These are phyloP conservation scores for Alternaria arbusti DNA, from an alignment of 2,329 filamentous ascomycete genomes.

Conservation along the genomic window DNA sequence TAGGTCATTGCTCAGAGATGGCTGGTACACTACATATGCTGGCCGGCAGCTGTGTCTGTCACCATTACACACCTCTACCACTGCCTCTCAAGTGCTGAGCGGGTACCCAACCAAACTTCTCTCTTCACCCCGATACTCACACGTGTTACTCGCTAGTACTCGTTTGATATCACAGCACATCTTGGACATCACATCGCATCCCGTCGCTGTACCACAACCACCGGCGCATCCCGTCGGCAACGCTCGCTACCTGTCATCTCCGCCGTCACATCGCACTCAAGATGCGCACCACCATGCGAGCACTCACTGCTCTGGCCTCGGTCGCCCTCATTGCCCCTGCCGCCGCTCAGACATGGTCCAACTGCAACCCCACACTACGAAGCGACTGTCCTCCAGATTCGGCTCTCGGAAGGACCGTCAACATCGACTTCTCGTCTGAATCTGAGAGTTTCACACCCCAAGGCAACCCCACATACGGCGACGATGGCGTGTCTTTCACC, in stretches of 20 bases:
- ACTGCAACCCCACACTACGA: constrained; percentile 63
- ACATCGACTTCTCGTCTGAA: constrained; percentile 78
- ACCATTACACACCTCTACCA: constrained; percentile 31
- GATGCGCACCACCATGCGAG: constrained; percentile 44
- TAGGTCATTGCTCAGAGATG: constrained; percentile 39
- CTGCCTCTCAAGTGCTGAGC: constrained; percentile 29
- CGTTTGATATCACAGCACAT: constrained; percentile 9
- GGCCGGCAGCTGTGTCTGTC: constrained; percentile 17
- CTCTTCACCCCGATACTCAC: constrained; percentile 13
- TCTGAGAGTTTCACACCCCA: constrained; percentile 80
- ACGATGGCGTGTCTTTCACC: constrained; percentile 81
- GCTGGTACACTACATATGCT: constrained; percentile 43
- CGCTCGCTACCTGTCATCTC: constrained; percentile 6
- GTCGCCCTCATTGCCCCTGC: constrained; percentile 49
- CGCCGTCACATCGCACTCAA: constrained; percentile 20
- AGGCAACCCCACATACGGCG: constrained; percentile 74
- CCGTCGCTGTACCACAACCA: constrained; percentile 10
- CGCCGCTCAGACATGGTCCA: constrained; percentile 61
- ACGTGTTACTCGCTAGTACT: constrained; percentile 12
- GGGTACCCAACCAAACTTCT: constrained; percentile 17
- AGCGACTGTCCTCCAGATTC: constrained; percentile 74
- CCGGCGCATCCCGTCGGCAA: constrained; percentile 2
- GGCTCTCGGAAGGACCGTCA: constrained; percentile 81
- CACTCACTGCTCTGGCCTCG: constrained; percentile 49
- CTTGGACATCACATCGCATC: background rate